Evolutionary conservation across 805 yeast species (phyloP), one percentile per base, ranked within the genome.

Genomic region (Sugiyamaella valdiviana): DNA sequence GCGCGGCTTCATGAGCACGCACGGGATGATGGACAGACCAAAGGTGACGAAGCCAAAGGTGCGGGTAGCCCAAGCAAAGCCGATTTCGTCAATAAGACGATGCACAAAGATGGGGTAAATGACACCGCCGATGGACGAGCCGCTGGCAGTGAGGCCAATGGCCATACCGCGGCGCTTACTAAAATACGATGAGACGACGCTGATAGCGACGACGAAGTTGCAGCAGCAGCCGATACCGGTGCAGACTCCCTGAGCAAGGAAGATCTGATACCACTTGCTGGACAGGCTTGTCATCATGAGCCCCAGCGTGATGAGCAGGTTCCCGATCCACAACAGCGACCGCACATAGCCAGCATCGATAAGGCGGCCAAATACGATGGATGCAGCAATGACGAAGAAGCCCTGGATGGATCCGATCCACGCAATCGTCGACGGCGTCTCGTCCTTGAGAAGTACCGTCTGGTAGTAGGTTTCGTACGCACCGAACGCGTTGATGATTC

Each of bases 41-140:
- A 67, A 46, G 43, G 70, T 65, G 36, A 75, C 59, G 52, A 77
- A 69, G 0, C 75, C 75, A 45, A 76, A 56, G 3, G 66, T 58
- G 50, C 80, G 62, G 29, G 75, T 63, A 5, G 77, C 72, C 78
- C 80, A 76, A 14, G 64, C 64, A 56, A 71, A 77, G 0, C 80
- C 81, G 20, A 74, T 60, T n/a, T 58, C 55, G 12, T 58, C 54
- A 44, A 73, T 73, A 39, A 76, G 61, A 14, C 58, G 57, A 46
- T 73, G 68, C 19, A 75, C 66, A 69, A 76, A 67, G 36, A 77
- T 62, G 19, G 80, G 79, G 54, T 72, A 72, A 35, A 72, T 48
- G 51, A 73, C 60, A 9, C 79, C 77, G 4, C 80, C 81, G 7
- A 77, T 56, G 5, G 78, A 70, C 0, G 79, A 76, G 16, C 80